Percentiles rank a stretch among this genome's conserved stretches.
phyloP scores from a whole-genome alignment of 2,329 filamentous ascomycete species.

The Fusarium sp. region DNA sequence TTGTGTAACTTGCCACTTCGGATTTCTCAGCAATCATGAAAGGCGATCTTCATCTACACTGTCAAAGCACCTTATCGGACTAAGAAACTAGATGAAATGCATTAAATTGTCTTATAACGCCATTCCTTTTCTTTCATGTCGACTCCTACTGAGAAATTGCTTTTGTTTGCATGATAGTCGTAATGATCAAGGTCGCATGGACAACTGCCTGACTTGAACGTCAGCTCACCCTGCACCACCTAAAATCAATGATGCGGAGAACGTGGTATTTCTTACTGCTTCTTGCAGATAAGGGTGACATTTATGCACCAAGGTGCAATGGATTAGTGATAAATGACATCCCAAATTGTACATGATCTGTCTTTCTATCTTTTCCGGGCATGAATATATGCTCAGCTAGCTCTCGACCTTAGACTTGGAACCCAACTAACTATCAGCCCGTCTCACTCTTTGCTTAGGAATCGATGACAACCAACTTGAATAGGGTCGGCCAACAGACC shows the following conservation, averaged over 20 bases:
- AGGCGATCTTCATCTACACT: accelerated
- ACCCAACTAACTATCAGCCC: not conserved
- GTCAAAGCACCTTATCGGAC: too few species aligned
- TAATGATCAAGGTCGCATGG: too few species aligned
- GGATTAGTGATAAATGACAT: not conserved
- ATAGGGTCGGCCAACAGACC: slow-evolving; percentile 3
- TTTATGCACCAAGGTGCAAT: not conserved
- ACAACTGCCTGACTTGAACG: not conserved
- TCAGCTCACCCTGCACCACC: not conserved
- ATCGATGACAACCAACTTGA: not conserved
- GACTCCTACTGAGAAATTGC: accelerated
- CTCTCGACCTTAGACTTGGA: slow-evolving; percentile 2
- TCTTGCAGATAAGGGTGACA: accelerated
- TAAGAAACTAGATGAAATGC: too few species aligned
- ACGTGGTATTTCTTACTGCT: not conserved
- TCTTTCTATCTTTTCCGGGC: too few species aligned
- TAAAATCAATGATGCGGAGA: not conserved
- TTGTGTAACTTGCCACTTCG: too few species aligned
- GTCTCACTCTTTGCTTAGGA: not conserved
- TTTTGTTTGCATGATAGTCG: not conserved
- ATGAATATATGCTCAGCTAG: not conserved
- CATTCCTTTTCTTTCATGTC: accelerated
- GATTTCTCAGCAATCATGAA: not conserved
- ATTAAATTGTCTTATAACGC: too few species aligned
- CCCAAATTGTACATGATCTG: not conserved